Conservation (phyloP, 2,329 filamentous ascomycete genomes). For the Colletotrichum camelliae region DNA sequence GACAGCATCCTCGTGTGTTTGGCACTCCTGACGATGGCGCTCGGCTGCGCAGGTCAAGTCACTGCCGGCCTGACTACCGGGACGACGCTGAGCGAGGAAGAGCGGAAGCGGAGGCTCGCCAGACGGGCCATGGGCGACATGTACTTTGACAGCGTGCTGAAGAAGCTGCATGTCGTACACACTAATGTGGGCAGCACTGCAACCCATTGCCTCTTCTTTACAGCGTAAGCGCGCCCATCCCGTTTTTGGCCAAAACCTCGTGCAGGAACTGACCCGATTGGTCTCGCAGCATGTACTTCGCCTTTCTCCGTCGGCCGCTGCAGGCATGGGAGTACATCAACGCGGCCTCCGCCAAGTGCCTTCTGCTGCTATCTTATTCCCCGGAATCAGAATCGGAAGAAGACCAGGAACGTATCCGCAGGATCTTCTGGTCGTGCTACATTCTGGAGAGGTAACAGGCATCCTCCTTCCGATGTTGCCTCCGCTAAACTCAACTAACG, state of each 20-base stretch:
- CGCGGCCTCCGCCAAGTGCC: slow-evolving; percentile 53
- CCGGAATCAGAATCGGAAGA: slow-evolving; percentile 37
- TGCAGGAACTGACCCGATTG: not conserved
- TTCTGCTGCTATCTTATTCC: slow-evolving; percentile 51
- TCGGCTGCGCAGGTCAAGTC: slow-evolving; percentile 51
- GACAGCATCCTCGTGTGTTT: slow-evolving; percentile 45
- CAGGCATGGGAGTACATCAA: slow-evolving; percentile 59
- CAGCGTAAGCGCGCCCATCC: slow-evolving; percentile 43
- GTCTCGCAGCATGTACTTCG: slow-evolving; percentile 50
- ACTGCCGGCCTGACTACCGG: slow-evolving; percentile 32
- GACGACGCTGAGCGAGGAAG: slow-evolving; percentile 25
- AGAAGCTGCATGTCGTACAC: slow-evolving; percentile 50
- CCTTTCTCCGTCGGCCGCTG: slow-evolving; percentile 53
- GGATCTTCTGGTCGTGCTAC: slow-evolving; percentile 62
- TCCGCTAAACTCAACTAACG: not conserved
- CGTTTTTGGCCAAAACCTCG: not conserved
- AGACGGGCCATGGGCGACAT: slow-evolving; percentile 42
- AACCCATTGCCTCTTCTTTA: slow-evolving; percentile 55
- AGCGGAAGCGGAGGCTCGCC: slow-evolving; percentile 33
- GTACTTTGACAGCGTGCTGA: slow-evolving; percentile 52
- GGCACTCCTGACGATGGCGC: slow-evolving; percentile 49
- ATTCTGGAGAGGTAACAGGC: slow-evolving; percentile 52
- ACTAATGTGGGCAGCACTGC: slow-evolving; percentile 50
- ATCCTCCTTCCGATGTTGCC: no score
- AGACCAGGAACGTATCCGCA: slow-evolving; percentile 51